phyloP scores from a whole-genome alignment of 805 yeast genomes.

The Ogataea henricii region DNA sequence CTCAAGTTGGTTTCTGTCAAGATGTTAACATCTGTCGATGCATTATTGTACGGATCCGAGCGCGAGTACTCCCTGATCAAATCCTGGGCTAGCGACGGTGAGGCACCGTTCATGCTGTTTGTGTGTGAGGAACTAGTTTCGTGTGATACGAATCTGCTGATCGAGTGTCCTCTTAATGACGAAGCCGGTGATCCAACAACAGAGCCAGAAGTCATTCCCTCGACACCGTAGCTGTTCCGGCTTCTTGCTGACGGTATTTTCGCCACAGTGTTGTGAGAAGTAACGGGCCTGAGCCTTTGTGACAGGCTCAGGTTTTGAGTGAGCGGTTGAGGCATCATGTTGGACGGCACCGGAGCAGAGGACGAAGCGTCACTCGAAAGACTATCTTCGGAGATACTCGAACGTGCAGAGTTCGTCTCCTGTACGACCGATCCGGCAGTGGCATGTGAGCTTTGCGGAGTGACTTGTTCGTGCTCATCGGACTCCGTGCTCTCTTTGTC shows the following conservation, averaged over 20 bases:
- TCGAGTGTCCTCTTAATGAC: not conserved
- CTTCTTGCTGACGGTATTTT: constrained; percentile 37
- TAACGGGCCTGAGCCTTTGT: not conserved
- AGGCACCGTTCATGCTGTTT: constrained; percentile 9
- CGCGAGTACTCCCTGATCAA: constrained; percentile 38
- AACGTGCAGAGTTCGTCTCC: constrained; percentile 14
- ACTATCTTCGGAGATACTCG: constrained; percentile 18
- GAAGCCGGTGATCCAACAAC: not conserved
- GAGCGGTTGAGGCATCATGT: constrained; percentile 20
- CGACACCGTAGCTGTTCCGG: constrained; percentile 9
- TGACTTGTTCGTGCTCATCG: not conserved
- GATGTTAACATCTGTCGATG: constrained; percentile 32
- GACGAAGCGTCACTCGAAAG: constrained; percentile 15
- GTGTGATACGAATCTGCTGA: constrained; percentile 9
- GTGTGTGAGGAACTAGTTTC: constrained; percentile 8
- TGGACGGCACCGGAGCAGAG: not conserved
- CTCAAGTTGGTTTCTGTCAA: constrained; percentile 38
- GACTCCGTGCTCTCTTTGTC: not conserved
- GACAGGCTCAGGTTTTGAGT: constrained; percentile 5
- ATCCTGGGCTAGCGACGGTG: constrained; percentile 31
- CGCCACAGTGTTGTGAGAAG: constrained; percentile 19
- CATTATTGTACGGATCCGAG: constrained; percentile 35
- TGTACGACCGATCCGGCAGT: not conserved
- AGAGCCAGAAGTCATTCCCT: constrained; percentile 2
- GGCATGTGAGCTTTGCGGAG: not conserved